These are phyloP conservation scores for Dothistroma septosporum DNA, from an alignment of 2,329 filamentous ascomycete genomes.

Conservation along the genomic window DNA sequence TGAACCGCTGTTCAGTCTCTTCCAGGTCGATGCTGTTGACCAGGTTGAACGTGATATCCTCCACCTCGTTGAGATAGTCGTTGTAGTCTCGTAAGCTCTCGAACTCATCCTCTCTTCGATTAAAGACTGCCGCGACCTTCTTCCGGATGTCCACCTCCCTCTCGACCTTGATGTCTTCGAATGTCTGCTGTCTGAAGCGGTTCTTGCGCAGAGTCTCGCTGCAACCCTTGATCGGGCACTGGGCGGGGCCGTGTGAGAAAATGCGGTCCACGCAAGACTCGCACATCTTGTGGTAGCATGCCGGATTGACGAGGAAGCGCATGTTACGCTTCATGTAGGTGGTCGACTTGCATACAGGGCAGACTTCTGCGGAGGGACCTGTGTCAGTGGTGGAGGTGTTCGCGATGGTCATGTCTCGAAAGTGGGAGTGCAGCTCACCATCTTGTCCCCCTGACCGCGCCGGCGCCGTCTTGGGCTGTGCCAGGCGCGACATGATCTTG, in stretches of 20 bases:
- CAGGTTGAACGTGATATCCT: slow-evolving; percentile 84
- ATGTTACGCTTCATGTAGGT: slow-evolving; percentile 93
- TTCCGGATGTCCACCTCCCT: slow-evolving; percentile 88
- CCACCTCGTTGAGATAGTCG: slow-evolving; percentile 89
- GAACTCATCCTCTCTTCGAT: slow-evolving; percentile 87
- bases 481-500: slow-evolving; percentile 33
- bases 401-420: slow-evolving; percentile 15
- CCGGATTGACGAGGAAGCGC: slow-evolving; percentile 92
- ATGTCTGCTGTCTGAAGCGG: slow-evolving; percentile 82
- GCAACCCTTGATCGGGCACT: slow-evolving; percentile 88
- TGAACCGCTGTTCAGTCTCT: slow-evolving; percentile 57
- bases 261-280: slow-evolving; percentile 91
- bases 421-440: slow-evolving; percentile 29
- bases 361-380: slow-evolving; percentile 59
- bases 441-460: slow-evolving; percentile 27
- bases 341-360: slow-evolving; percentile 94
- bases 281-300: slow-evolving; percentile 99
- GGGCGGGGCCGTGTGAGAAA: slow-evolving; percentile 85
- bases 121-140: slow-evolving; percentile 72
- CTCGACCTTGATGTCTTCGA: slow-evolving; percentile 82
- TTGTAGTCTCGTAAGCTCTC: slow-evolving; percentile 79
- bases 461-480: slow-evolving; percentile 27
- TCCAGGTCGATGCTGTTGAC: slow-evolving; percentile 67
- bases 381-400: slow-evolving; percentile 17
- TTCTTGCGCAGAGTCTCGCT: slow-evolving; percentile 78